phyloP scores from a whole-genome alignment of 176 grass and related monocot genomes.

The Bromus sterilis region DNA sequence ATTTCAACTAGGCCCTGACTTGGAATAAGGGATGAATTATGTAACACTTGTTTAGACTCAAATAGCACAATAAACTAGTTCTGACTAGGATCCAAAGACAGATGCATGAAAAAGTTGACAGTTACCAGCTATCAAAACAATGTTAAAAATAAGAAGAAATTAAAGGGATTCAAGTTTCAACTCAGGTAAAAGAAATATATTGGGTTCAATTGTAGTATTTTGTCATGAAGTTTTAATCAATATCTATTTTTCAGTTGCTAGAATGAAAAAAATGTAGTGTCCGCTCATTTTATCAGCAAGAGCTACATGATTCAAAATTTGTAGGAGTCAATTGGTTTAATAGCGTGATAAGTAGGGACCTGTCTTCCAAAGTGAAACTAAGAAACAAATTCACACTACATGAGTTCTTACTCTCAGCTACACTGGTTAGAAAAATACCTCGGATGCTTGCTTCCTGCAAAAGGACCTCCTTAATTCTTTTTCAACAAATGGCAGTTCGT shows the following conservation, averaged over 20 bases:
- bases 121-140: not conserved
- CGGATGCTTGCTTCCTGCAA: constrained; percentile 73
- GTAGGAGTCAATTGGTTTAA: not conserved
- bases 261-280: not conserved
- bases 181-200: not conserved
- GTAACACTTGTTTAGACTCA: not conserved
- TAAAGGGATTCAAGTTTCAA: not conserved
- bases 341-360: not conserved
- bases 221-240: not conserved
- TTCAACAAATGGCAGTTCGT: constrained; percentile 61
- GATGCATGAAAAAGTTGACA: not conserved
- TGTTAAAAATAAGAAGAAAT: not conserved
- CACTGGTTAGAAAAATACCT: constrained; percentile 44
- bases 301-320: not conserved
- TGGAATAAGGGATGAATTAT: not conserved
- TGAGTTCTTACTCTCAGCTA: not conserved
- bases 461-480: constrained; percentile 56
- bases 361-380: not conserved
- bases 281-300: not conserved
- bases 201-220: not conserved
- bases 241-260: not conserved
- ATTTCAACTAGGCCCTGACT: not conserved
- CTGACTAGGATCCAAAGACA: not conserved
- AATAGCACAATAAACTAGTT: not conserved
- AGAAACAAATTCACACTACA: not conserved